Conservation (phyloP, 305 asterid species). For the Galium porrigens region DNA sequence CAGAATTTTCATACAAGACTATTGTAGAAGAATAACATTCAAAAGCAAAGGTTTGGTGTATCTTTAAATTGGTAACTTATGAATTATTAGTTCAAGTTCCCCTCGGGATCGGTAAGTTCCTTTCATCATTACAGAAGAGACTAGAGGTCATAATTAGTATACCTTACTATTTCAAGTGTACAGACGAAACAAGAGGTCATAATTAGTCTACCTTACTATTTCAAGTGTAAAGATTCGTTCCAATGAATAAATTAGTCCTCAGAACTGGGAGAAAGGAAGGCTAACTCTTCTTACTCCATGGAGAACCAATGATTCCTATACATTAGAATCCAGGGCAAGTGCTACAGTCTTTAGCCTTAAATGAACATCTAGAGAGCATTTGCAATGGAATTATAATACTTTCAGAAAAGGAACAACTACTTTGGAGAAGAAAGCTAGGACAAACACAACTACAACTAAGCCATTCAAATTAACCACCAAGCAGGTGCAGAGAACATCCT, state of each 20-base stretch:
- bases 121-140: neutral
- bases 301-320: neutral
- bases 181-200: neutral
- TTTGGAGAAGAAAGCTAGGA: neutral
- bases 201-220: neutral
- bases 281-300: neutral
- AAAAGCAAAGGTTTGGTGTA: neutral
- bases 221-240: neutral
- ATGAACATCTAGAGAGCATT: neutral
- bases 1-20: neutral
- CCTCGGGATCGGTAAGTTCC: too few relatives aligned
- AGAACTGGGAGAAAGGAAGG: neutral
- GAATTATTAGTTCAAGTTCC: neutral
- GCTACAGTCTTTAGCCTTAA: neutral
- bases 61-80: neutral
- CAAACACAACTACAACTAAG: neutral
- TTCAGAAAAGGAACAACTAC: neutral
- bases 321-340: neutral
- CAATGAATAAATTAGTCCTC: neutral
- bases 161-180: neutral
- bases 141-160: neutral
- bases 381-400: neutral
- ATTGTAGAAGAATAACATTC: neutral
- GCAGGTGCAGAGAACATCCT: neutral
- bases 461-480: neutral